Conservation (phyloP, 2,329 filamentous ascomycete species). For the Sporothrix pseudoabietina region DNA sequence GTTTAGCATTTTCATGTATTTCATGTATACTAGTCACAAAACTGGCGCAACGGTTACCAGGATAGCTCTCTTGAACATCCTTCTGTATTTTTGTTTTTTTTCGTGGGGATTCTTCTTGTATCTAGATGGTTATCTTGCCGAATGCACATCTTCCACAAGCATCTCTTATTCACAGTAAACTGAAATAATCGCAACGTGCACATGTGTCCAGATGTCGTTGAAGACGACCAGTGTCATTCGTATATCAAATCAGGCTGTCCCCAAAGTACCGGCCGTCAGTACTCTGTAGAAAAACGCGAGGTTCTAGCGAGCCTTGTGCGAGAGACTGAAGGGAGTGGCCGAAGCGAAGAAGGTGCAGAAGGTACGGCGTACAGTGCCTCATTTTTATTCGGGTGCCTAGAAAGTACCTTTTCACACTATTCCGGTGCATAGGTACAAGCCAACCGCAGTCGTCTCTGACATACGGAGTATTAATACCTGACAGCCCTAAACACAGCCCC, state of each 20-base stretch:
- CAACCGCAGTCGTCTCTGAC: neutral
- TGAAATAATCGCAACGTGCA: neutral
- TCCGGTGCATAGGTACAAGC: neutral
- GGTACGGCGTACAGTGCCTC: neutral
- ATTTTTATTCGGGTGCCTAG: constrained; percentile 18
- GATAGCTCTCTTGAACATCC: neutral
- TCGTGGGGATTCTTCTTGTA: neutral
- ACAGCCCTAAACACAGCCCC: constrained; percentile 9
- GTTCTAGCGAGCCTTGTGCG: neutral
- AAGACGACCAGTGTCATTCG: neutral
- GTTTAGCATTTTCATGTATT: neutral
- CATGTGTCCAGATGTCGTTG: neutral
- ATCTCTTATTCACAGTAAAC: neutral
- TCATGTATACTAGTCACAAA: constrained; percentile 20
- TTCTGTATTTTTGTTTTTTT: constrained; percentile 1
- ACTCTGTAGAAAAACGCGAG: neutral
- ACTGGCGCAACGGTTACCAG: constrained; percentile 5
- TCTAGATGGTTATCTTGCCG: neutral
- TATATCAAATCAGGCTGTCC: neutral
- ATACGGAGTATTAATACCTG: too few relatives aligned
- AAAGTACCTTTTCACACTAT: neutral
- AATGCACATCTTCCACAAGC: constrained; percentile 7
- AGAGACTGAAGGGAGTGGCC: neutral
- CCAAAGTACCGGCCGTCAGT: neutral
- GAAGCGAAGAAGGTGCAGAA: neutral